These are phyloP conservation scores for Herpetospermum pedunculosum DNA, from an alignment of 306 rosid species.

Conservation along the genomic window DNA sequence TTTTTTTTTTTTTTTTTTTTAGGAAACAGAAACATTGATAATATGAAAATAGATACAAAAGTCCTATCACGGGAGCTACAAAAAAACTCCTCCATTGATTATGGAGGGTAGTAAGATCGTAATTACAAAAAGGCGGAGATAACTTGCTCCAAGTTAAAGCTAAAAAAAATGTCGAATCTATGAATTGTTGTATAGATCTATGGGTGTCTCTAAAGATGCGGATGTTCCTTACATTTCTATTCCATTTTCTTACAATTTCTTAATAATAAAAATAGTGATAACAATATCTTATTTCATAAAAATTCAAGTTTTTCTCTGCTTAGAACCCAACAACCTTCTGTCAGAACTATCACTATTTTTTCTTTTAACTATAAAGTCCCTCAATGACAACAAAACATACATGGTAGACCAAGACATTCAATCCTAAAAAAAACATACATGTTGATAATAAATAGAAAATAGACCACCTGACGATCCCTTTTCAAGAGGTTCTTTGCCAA, in stretches of 20 bases:
- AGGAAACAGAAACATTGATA: too few species aligned
- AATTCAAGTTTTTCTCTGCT: background rate
- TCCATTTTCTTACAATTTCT: background rate
- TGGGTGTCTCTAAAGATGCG: too few species aligned
- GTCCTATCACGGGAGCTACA: too few species aligned
- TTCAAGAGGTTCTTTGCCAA: conserved; percentile 76
- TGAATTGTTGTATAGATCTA: too few species aligned
- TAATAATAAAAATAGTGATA: background rate
- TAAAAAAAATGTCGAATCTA: too few species aligned
- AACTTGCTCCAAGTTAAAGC: too few species aligned
- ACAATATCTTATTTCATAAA: background rate
- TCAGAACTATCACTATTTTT: background rate
- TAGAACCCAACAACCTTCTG: background rate
- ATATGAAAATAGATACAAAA: too few species aligned
- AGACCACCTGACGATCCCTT: conserved; percentile 73
- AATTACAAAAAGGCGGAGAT: too few species aligned
- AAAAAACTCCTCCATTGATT: too few species aligned
- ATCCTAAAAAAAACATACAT: background rate
- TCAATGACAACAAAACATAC: background rate
- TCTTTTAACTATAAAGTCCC: background rate
- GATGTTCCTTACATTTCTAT: background rate
- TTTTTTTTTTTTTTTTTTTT: too few species aligned
- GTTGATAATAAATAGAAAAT: background rate
- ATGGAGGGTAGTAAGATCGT: too few species aligned
- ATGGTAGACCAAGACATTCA: background rate